Conservation (phyloP, 208 protist genomes). For the Crithidia expoeki region DNA sequence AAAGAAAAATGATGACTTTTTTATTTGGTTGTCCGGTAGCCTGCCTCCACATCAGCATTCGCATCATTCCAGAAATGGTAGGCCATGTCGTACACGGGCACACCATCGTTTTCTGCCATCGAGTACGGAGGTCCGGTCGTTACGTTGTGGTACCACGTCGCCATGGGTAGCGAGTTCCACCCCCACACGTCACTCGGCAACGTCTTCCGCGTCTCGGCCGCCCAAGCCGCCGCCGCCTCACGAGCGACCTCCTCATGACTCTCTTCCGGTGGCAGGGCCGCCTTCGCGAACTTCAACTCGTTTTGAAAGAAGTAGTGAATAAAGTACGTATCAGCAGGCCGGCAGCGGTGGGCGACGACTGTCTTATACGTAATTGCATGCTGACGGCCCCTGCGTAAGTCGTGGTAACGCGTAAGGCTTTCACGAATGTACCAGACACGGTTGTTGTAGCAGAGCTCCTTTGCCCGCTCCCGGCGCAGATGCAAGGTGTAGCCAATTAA, state of each 20-base stretch:
- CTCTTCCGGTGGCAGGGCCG: neutral
- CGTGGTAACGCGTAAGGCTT: constrained; percentile 1
- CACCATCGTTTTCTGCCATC: neutral
- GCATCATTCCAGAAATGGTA: too few species aligned
- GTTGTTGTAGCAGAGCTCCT: neutral
- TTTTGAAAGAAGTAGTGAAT: constrained; percentile 25
- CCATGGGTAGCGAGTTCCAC: constrained; percentile 1
- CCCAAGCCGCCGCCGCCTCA: neutral
- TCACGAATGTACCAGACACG: neutral
- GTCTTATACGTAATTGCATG: constrained; percentile 17
- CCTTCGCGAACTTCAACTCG: neutral
- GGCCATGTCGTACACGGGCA: constrained; percentile 27
- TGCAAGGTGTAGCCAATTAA: neutral
- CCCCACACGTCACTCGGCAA: constrained; percentile 2
- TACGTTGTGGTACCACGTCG: neutral
- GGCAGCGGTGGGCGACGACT: constrained; percentile 15
- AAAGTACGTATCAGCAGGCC: constrained; percentile 7
- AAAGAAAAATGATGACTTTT: too few species aligned
- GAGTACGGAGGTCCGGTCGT: neutral
- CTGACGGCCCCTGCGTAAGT: neutral
- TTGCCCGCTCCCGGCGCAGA: neutral
- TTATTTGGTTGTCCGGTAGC: too few species aligned
- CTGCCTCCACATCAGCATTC: too few species aligned
- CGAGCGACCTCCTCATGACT: neutral
- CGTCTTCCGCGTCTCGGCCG: neutral